Evolutionary conservation across 2,329 filamentous ascomycete genomes (phyloP), one percentile per base, ranked within the genome.

Genomic region (Aspergillus sp.): DNA sequence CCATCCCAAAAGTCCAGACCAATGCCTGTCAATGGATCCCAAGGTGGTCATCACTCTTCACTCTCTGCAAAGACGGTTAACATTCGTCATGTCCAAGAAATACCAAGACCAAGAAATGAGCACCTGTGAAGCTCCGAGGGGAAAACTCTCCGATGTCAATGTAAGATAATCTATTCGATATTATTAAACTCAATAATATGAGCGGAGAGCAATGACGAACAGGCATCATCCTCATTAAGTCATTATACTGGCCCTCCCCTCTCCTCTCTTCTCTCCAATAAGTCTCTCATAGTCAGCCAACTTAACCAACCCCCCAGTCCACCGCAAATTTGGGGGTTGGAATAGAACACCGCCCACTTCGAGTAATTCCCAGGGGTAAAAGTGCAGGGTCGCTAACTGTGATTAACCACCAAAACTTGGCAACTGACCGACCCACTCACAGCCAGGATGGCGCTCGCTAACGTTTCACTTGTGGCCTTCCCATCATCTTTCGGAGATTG

Each of bases 401-500:
- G 53, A 55, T 55, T 55, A 45, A 55, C 53, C 39, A 47, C 53
- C 39, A 55, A 55, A 55, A 55, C 53, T 55, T 55, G 53, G 53
- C 53, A 55, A 55, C 53, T 47, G 23, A 23, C 39, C n/a, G 41
- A n/a, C 25, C 53, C 23, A 45, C 43, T 47, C 50, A 30, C 49
- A 59, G 12, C 50, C 55, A 28, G 23, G 38, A 47, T 56, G 59
- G 61, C 60, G 57, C 58, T 38, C 57, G 51, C 63, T 65, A 64
- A 57, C 50, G 66, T 68, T 68, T 68, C 66, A 68, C 50, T 53
- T 65, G 59, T 5, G 53, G n/a, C 53, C 53, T 13, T 45, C 41
- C 50, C 39, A 43, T 45, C 53, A 32, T 36, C 53, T 45, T 21
- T 17, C 53, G 25, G 39, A 55, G 53, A 55, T 55, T 55, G 53